Evolutionary conservation across 2,329 filamentous ascomycete species (phyloP), one percentile per base, ranked within the genome.

Genomic region (Scorias spongiosa): DNA sequence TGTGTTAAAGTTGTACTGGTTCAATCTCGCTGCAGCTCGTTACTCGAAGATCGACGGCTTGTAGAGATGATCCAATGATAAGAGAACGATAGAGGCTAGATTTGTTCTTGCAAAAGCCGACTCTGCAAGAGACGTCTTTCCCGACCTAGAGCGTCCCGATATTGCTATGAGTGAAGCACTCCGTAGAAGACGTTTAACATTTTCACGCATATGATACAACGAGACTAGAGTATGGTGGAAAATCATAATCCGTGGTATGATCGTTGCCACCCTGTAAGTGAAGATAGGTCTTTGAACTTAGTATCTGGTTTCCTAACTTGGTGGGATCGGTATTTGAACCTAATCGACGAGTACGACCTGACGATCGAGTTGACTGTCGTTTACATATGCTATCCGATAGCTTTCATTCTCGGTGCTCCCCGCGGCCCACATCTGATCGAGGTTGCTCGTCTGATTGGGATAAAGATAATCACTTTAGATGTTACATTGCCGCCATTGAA

Each of bases 181-280:
- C 20, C 7, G 20, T 26, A 7, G 20, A 4, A 26, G 7, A 26
- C 7, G 20, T 4, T 26, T 3, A 7, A 26, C 20, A 7, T 26
- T 26, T 26, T 26, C 20, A 26, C 20, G 3, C 20, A 3, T 7
- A 26, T 26, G 20, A 26, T 26, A 26, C 20, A 26, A 7, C 7
- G 20, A 3, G 20, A 26, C 20, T 26, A 26, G 20, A 7, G 20
- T 84, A 10, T 89, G 84, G 83, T 70, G 91, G 9, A 85, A 86
- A 58, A 71, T 93, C 55, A 89, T 87, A 69, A 87, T 93, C 51
- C 84, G 79, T 2, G 84, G 81, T 48, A 89, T 87, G 75, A 89
- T 93, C 45, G 57, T 83, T 39, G 74, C 80, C 29, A 85, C 80
- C 0, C 70, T 93, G 12, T 74, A 93, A 26, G 88, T 83, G 64